A percentile compares a stretch with the other conserved stretches of the same genome.
These are phyloP conservation scores for Parathielavia appendiculata DNA, from an alignment of 495 filamentous ascomycete species.

Conservation along the genomic window DNA sequence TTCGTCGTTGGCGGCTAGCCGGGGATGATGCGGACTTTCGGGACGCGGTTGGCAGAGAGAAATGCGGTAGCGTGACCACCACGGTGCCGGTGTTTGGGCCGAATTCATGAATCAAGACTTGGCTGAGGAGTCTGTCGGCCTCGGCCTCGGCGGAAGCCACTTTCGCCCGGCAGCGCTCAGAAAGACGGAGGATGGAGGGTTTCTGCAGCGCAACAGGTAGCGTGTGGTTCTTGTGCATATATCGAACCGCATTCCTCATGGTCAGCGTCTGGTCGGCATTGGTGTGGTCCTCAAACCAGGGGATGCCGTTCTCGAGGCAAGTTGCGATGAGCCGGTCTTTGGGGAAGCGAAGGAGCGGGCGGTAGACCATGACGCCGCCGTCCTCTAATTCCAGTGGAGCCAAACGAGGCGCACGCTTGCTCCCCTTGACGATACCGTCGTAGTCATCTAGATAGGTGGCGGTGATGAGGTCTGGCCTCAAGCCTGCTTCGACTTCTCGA, in stretches of 20 bases:
- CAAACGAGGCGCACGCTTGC: constrained; percentile 9
- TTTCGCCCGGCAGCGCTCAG: constrained; percentile 35
- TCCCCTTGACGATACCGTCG: constrained; percentile 21
- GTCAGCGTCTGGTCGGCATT: constrained; percentile 77
- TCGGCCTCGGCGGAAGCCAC: constrained; percentile 33
- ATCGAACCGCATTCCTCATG: constrained; percentile 70
- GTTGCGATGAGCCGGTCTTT: constrained; percentile 71
- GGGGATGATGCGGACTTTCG: constrained; percentile 16
- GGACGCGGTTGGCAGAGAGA: constrained; percentile 10
- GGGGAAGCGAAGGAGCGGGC: constrained; percentile 68
- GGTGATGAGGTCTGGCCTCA: constrained; percentile 5
- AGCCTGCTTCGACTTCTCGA: constrained; percentile 12
- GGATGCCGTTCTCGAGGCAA: constrained; percentile 57
- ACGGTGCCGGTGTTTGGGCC: constrained; percentile 38
- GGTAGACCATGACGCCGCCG: constrained; percentile 64
- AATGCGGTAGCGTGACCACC: constrained; percentile 39
- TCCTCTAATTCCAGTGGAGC: constrained; percentile 48
- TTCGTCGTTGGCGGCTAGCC: constrained; percentile 25
- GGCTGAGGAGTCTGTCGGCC: constrained; percentile 29
- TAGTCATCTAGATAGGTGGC: constrained; percentile 21
- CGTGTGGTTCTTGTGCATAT: constrained; percentile 50
- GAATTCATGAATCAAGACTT: constrained; percentile 36
- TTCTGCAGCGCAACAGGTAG: constrained; percentile 68
- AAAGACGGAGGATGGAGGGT: constrained; percentile 55
- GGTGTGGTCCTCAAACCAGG: constrained; percentile 82